Evolutionary conservation across 805 yeast species (phyloP), one percentile per base, ranked within the genome.

Genomic region (Tetrapisispora fleetii): DNA sequence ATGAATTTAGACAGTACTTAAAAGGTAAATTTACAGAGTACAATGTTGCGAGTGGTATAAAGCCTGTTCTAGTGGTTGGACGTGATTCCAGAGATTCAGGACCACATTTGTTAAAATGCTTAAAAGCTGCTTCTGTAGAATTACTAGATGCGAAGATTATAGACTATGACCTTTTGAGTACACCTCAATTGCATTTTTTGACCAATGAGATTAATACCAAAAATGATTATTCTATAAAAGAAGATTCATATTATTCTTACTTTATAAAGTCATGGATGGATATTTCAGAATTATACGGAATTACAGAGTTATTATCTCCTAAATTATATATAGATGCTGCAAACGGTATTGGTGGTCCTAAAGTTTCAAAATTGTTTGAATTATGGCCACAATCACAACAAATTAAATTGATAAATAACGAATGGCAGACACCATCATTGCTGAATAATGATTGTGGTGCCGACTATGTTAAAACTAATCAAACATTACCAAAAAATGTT

Each of bases 281-380:
- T 18, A 36, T 62, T 2, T 40, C 53, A 7, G 37, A 37, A 13
- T 33, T 60, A 27, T 49, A 57, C 43, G 48, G 45, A 21, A 48
- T 60, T 37, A 41, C 43, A 8, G 27, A 46, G 9, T 50, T 57
- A 9, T 48, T 51, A 10, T 57, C 47, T 30, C 46, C 49, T 16
- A 18, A 68, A 24, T 72, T 90, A 55, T 76, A 81, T 2, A 79
- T 93, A 18, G 99, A 93, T 68, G 81, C 89, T 37, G 99, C 99
- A 8, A 93, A 93, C 63, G 99, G 99, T n/a, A 86, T 93, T 37
- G 99, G 99, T 17, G 95, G 89, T 1, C 85, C 86, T 19, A 84
- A 85, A 61, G 71, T 81, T 27, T 58, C 64, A 22, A 69, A 72
- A 22, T 67, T 90, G 49, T 67, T 78, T 22, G 44, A 50, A 18